A percentile compares a stretch with the other conserved stretches of the same genome.
These are phyloP conservation scores for Solanum medicagineum DNA, from an alignment of 257 asterid species.

Conservation along the genomic window DNA sequence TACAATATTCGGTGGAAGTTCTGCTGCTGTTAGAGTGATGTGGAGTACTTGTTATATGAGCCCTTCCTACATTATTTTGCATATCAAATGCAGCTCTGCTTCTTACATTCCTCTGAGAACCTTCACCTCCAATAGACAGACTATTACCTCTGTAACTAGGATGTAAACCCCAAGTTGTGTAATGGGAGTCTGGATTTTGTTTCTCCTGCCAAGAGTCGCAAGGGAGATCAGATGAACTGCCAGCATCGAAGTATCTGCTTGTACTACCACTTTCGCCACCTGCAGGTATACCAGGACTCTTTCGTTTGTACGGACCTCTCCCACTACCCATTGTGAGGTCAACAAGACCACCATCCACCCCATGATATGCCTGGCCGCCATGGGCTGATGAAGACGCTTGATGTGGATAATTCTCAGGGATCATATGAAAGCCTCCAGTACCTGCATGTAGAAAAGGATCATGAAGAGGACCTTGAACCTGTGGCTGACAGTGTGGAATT, in stretches of 20 bases:
- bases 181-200: constrained; percentile 41
- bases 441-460: constrained; percentile 39
- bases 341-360: constrained; percentile 32
- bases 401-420: constrained; percentile 35
- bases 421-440: constrained; percentile 27
- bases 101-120: constrained; percentile 54
- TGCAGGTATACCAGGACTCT: constrained; percentile 48
- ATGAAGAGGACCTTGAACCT: constrained; percentile 30
- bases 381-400: constrained; percentile 48
- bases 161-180: constrained; percentile 31
- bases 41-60: constrained; percentile 26
- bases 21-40: constrained; percentile 21
- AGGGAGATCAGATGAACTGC: constrained; percentile 58
- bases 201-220: constrained; percentile 44
- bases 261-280: constrained; percentile 48
- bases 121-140: constrained; percentile 48
- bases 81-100: constrained; percentile 41
- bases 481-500: constrained; percentile 38
- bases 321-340: constrained; percentile 33
- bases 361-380: constrained; percentile 35
- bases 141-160: constrained; percentile 39
- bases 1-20: constrained; percentile 20
- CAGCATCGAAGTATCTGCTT: constrained; percentile 49
- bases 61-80: constrained; percentile 29
- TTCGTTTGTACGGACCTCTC: constrained; percentile 62